Percentiles rank a stretch among this genome's conserved stretches.
These are phyloP conservation scores for Phlebiopsis gigantea DNA, from an alignment of 768 basidiomycete genomes.

Conservation along the genomic window DNA sequence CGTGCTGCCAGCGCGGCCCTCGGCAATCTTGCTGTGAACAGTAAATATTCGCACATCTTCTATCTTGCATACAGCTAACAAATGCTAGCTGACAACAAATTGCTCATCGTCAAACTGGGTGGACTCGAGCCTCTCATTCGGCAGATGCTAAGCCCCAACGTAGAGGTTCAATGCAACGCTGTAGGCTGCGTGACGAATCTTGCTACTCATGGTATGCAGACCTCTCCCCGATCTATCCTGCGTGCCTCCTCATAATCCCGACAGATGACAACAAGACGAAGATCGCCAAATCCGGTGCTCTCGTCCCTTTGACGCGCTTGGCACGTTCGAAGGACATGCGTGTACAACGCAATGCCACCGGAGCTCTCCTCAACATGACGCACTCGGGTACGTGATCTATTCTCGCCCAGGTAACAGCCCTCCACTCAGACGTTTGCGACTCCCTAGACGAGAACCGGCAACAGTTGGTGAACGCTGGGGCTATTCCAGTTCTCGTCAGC, in stretches of 20 bases:
- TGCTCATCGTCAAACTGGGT: slow-evolving; percentile 96
- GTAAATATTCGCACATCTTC: slow-evolving; percentile 44
- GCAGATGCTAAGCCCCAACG: slow-evolving; percentile 98
- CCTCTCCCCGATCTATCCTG: background rate
- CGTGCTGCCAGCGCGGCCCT: slow-evolving; percentile 96
- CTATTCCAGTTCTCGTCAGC: slow-evolving; percentile 94
- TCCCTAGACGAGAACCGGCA: slow-evolving; percentile 91
- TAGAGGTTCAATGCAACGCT: slow-evolving; percentile 99
- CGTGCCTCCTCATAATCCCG: slow-evolving; percentile 5
- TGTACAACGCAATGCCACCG: slow-evolving; percentile 97
- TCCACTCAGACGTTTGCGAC: too few species aligned
- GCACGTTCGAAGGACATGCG: slow-evolving; percentile 99
- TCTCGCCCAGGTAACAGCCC: too few species aligned
- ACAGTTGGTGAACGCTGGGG: slow-evolving; percentile 96
- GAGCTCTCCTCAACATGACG: slow-evolving; percentile 97
- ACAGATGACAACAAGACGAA: slow-evolving; percentile 99
- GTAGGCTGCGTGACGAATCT: slow-evolving; percentile 99
- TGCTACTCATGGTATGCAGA: slow-evolving; percentile 84
- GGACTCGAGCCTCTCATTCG: slow-evolving; percentile 97
- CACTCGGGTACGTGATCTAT: slow-evolving; percentile 71
- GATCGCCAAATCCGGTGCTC: slow-evolving; percentile 98
- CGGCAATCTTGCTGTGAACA: slow-evolving; percentile 96
- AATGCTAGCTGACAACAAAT: slow-evolving; percentile 88
- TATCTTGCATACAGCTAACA: slow-evolving; percentile 9
- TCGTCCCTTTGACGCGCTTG: slow-evolving; percentile 92